Evolutionary conservation across 1,284 basidiomycete species (phyloP), one percentile per base, ranked within the genome.

Genomic region (Vanrija pseudolonga): DNA sequence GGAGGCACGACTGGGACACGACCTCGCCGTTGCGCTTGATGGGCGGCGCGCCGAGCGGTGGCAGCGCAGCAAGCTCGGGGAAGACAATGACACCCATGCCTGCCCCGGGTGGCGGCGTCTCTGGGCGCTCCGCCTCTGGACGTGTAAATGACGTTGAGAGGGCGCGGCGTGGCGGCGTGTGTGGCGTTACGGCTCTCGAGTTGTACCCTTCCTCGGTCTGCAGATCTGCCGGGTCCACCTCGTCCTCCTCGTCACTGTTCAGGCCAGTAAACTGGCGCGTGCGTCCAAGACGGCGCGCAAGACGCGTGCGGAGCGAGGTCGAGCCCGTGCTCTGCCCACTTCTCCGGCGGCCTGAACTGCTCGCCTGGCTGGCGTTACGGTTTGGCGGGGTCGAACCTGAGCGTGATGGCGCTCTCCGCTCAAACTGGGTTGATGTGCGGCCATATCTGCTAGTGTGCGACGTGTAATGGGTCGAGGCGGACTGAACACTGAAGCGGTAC

Each of bases 1-100:
- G 50, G 36, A 61, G 52, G 26, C 54, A 54, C 17, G 56, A 47
- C 55, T 60, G 59, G 8, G 55, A 52, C 41, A 55, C 56, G 22
- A 60, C 43, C 19, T 60, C 59, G 38, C 59, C 59, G 19, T 60
- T 49, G 46, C 44, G 53, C 12, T 28, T 22, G 12, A 54, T 46
- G 6, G 51, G 47, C 28, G 50, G 50, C 11, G 32, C 9, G 9
- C 32, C 32, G 36, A 51, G 24, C 4, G 59, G 40, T 2, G 60
- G 54, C 43, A 50, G 49, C 0, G 51, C 47, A 0, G 56, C 54
- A 9, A 61, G 49, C 47, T 64, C 60, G 38, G 62, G 60, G 41
- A 64, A 64, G 44, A 64, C 62, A 22, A 59, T 61, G 37, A 64
- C 45, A n/a, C 57, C 57, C 12, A 51, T 40, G 6, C 56, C 56